Base-by-base conservation (phyloP, 352 stramenopile genomes). In the Globisporangium nagaii region DNA sequence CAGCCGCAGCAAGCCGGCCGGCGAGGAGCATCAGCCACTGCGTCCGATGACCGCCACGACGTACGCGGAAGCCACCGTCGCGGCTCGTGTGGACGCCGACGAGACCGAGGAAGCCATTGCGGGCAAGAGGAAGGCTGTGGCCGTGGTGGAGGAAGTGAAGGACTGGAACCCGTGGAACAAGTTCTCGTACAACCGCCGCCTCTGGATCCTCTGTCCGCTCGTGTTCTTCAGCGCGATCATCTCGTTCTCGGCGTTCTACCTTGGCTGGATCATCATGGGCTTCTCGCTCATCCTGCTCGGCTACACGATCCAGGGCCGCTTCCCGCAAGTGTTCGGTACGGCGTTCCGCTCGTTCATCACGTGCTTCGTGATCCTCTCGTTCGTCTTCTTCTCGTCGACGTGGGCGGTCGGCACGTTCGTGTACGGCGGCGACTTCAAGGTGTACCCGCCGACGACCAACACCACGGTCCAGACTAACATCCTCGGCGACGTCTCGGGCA, bases 321-420 rank as follows among this genome's bases (percentile, higher is more conserved):
- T 88, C 56, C 83, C 85, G 30, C 82, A 87, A 67, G 63, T 87
- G 24, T 95, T 95, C 34, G 84, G 84, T n/a, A 63, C 74, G 22
- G 84, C 84, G 2, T 95, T 95, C 70, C 86, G 86, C 58, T 83
- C 77, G 15, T 95, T 95, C 49, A 90, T 95, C 68, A 90, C 79
- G 20, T 70, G 73, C 27, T 93, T 95, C 52, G 80, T 95, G 6
- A 63, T 92, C 37, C 41, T 95, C 8, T 93, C 82, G 34, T 92
- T 93, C 45, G 68, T 93, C 8, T 95, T 95, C 62, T 95, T 95
- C 62, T 88, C 84, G 46, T 91, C 82, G 15, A 87, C 82, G 42
- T 95, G 82, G 77, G 80, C 75, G n/a, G 69, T 95, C 27, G 84
- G 84, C 37, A 95, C 82, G 20, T 95, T 95, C 51, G 80, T 95